Percentiles rank a stretch among this genome's conserved stretches.
These are phyloP conservation scores for Cercospora citrullina DNA, from an alignment of 2,329 filamentous ascomycete genomes.

Conservation along the genomic window DNA sequence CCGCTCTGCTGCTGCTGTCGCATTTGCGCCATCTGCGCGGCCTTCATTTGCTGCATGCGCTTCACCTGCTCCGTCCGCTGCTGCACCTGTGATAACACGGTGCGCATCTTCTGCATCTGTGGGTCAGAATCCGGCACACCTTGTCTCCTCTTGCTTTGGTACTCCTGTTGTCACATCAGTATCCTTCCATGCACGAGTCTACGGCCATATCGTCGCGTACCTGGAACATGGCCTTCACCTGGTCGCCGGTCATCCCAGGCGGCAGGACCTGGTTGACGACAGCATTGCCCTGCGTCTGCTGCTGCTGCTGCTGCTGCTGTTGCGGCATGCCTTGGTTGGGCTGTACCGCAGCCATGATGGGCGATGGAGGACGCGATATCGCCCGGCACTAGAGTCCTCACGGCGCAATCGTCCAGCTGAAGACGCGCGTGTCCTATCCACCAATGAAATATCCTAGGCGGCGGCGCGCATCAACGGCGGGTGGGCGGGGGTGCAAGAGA, in stretches of 20 bases:
- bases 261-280: slow-evolving; percentile 31
- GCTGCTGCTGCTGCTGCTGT: slow-evolving; percentile 24
- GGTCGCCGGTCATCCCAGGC: slow-evolving; percentile 68
- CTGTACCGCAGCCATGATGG: slow-evolving; percentile 35
- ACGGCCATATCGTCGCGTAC: slow-evolving; percentile 49
- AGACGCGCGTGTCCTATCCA: slow-evolving; percentile 25
- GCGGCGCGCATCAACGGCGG: slow-evolving; percentile 17
- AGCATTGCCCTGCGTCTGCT: slow-evolving; percentile 25
- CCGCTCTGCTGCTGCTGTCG: slow-evolving; percentile 50
- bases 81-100: slow-evolving; percentile 72
- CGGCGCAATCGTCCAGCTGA: slow-evolving; percentile 20
- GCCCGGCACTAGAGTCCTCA: slow-evolving; percentile 8
- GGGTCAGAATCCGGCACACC: slow-evolving; percentile 81
- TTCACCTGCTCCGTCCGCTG: slow-evolving; percentile 45
- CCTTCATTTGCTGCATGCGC: slow-evolving; percentile 48
- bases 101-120: slow-evolving; percentile 79
- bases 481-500: background rate
- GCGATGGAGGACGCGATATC: slow-evolving; percentile 18
- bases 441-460: slow-evolving; percentile 15
- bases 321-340: slow-evolving; percentile 32
- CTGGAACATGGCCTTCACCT: slow-evolving; percentile 71
- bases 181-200: background rate
- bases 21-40: slow-evolving; percentile 45
- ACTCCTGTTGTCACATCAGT: slow-evolving; percentile 62
- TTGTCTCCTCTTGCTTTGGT: slow-evolving; percentile 81